Evolutionary conservation across 169 alveolate genomes (phyloP).

Genomic region (Babesia caballi): DNA sequence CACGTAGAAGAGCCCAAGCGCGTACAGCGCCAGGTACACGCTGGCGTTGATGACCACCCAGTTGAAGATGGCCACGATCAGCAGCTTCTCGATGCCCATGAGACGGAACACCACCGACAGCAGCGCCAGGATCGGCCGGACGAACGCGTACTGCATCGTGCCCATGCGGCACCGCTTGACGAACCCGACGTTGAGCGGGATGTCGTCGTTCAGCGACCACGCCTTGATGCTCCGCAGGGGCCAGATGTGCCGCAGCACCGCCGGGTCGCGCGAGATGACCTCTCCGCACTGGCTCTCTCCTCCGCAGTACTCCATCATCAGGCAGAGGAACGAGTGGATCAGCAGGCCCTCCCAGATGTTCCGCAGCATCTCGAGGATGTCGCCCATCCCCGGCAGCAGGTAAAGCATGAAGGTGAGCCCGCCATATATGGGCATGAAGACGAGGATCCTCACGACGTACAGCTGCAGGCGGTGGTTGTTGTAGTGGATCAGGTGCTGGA

Average conservation of each 20-base stretch:
- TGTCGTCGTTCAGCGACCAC: slow-evolving; percentile 57
- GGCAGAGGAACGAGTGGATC: slow-evolving; percentile 60
- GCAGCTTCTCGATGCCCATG: slow-evolving; percentile 19
- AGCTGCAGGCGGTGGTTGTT: slow-evolving; percentile 48
- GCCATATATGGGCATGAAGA: slow-evolving; percentile 60
- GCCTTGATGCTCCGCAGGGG: slow-evolving; percentile 31
- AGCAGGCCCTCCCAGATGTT: slow-evolving; percentile 65
- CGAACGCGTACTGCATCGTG: slow-evolving; percentile 62
- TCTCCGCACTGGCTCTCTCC: slow-evolving; percentile 66
- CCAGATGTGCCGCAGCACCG: slow-evolving; percentile 57
- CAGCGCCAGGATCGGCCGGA: slow-evolving; percentile 40
- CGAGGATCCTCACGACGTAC: slow-evolving; percentile 47
- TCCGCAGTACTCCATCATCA: slow-evolving; percentile 69
- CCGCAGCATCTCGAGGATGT: slow-evolving; percentile 57
- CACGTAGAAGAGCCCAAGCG: slow-evolving; percentile 51
- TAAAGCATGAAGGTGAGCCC: slow-evolving; percentile 41
- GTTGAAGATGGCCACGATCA: slow-evolving; percentile 7
- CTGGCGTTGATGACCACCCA: slow-evolving; percentile 40
- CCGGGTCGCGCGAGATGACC: slow-evolving; percentile 50
- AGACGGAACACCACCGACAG: slow-evolving; percentile 28
- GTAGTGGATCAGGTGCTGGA: slow-evolving; percentile 61
- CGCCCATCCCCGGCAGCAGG: slow-evolving; percentile 31
- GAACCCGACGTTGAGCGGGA: slow-evolving; percentile 66
- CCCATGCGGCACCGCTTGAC: slow-evolving; percentile 62
- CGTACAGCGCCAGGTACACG: slow-evolving; percentile 59